These are phyloP conservation scores for Plantago coronopus DNA, from an alignment of 305 asterid genomes.

Conservation along the genomic window DNA sequence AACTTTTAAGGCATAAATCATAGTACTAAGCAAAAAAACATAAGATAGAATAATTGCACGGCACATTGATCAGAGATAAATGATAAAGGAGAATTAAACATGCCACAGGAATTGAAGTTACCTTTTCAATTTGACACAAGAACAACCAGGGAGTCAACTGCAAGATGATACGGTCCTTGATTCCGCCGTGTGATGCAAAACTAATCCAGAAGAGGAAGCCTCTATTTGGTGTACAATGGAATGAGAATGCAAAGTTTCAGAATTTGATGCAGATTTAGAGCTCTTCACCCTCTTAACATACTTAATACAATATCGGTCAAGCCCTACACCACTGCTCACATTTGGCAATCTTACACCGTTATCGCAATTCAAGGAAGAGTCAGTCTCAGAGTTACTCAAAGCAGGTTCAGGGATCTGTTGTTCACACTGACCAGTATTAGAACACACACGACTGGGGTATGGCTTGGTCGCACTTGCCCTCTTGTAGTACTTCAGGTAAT, in stretches of 20 bases:
- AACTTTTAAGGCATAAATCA: too few species aligned
- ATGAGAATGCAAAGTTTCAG: slow-evolving; percentile 24
- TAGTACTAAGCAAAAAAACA: too few species aligned
- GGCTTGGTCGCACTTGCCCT: slow-evolving; percentile 33
- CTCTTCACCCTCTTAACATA: slow-evolving; percentile 43
- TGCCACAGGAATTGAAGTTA: slow-evolving; percentile 20
- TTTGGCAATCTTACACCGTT: slow-evolving; percentile 23
- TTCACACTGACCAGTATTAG: slow-evolving; percentile 25
- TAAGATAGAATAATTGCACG: too few species aligned
- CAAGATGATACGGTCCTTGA: slow-evolving; percentile 35
- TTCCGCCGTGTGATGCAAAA: slow-evolving; percentile 34
- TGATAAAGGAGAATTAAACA: too few species aligned
- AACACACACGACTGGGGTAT: slow-evolving; percentile 18
- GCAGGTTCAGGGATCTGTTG: slow-evolving; percentile 21
- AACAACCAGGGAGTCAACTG: slow-evolving; percentile 27
- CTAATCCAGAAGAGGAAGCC: slow-evolving; percentile 31
- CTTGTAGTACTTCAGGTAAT: slow-evolving; percentile 43
- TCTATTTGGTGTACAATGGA: slow-evolving; percentile 20
- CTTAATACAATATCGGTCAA: slow-evolving; percentile 34
- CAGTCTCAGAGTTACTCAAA: slow-evolving; percentile 20
- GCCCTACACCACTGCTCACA: slow-evolving; percentile 18
- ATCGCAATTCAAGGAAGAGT: slow-evolving; percentile 22
- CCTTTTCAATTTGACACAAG: slow-evolving; percentile 39
- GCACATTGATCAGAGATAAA: too few species aligned
- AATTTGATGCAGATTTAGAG: slow-evolving; percentile 23